phyloP scores from a whole-genome alignment of 331 rosid genomes.

The Ulmus americana region DNA sequence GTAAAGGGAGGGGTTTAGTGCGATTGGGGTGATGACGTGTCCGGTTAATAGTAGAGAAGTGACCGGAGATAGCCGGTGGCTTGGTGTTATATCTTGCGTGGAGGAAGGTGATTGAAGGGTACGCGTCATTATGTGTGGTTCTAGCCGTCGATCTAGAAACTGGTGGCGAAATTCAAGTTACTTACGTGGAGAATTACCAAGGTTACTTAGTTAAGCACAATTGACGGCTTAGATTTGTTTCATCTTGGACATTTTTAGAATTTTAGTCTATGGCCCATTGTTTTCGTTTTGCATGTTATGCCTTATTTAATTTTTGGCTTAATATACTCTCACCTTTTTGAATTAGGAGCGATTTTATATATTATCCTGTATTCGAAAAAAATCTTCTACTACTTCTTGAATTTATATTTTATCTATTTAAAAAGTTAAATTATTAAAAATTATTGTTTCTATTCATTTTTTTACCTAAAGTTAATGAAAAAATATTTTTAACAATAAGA shows the following conservation, averaged over 20 bases:
- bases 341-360: no score
- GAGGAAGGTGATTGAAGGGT: slow-evolving; percentile 22
- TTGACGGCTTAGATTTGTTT: background rate
- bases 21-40: background rate
- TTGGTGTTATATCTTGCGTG: slow-evolving; percentile 11
- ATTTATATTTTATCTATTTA: no score
- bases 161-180: background rate
- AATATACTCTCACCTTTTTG: no score
- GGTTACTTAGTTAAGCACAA: background rate
- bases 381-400: no score
- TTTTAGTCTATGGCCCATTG: no score
- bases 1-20: background rate
- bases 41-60: background rate
- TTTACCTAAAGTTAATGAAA: no score
- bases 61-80: slow-evolving; percentile 10
- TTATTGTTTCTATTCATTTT: no score
- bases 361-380: no score
- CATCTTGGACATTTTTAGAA: background rate
- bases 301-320: no score
- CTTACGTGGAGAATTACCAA: background rate
- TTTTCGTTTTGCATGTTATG: no score
- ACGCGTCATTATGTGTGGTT: slow-evolving; percentile 27
- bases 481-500: no score
- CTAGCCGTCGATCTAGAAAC: slow-evolving; percentile 15
- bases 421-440: no score